These are phyloP conservation scores for Vigna hirtella DNA, from an alignment of 306 rosid genomes.

Conservation along the genomic window DNA sequence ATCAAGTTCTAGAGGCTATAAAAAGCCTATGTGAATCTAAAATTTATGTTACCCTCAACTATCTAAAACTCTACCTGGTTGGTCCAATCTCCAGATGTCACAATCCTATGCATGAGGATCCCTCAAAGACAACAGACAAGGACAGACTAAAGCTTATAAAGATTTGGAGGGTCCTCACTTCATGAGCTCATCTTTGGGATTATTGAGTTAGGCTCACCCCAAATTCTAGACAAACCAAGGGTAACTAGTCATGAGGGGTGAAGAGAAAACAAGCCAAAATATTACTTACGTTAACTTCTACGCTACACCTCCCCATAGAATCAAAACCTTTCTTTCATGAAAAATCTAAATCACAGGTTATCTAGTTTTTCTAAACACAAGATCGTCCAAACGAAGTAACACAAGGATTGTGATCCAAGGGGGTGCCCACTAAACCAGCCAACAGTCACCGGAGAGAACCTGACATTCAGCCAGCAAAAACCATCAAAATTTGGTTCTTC, in stretches of 20 bases:
- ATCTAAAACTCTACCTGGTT: background rate
- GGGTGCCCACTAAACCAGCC: background rate
- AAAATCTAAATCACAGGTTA: background rate
- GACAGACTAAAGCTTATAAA: background rate
- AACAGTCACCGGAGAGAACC: background rate
- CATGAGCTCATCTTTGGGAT: background rate
- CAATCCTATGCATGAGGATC: background rate
- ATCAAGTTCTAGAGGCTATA: background rate
- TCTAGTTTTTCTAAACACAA: background rate
- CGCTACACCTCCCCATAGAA: background rate
- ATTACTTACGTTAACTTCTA: slow-evolving; percentile 11
- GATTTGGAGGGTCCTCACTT: background rate
- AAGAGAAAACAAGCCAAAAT: slow-evolving; percentile 13
- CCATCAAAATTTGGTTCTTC: background rate
- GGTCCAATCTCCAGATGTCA: background rate
- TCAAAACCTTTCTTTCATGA: background rate
- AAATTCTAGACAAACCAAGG: slow-evolving; percentile 10
- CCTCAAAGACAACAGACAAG: background rate
- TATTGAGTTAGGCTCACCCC: background rate
- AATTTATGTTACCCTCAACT: background rate
- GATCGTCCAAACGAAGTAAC: background rate
- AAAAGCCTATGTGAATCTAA: background rate
- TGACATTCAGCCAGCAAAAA: slow-evolving; percentile 5
- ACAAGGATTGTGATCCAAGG: background rate
- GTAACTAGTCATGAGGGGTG: slow-evolving; percentile 20